Conservation (phyloP, 2,329 filamentous ascomycete genomes). For the Cryphonectria carpinicola region DNA sequence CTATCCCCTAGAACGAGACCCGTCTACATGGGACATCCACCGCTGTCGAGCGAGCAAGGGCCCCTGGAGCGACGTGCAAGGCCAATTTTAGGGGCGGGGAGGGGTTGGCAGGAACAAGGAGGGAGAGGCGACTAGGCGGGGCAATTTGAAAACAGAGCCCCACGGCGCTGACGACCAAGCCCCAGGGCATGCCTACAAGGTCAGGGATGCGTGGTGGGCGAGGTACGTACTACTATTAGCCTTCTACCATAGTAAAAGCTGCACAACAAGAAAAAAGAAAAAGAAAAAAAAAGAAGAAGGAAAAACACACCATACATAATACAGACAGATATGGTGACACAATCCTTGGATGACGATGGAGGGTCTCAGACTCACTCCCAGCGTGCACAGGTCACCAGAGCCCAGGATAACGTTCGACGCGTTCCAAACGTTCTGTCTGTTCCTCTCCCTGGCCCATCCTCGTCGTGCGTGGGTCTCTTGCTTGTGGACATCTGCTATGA, state of each 20-base stretch:
- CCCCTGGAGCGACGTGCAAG: not conserved
- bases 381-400: not conserved
- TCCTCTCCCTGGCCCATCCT: not conserved
- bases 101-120: slow-evolving; percentile 4
- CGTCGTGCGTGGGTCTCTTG: not conserved
- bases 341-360: not conserved
- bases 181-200: not conserved
- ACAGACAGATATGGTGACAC: not conserved
- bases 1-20: not conserved
- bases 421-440: not conserved
- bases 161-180: slow-evolving; percentile 6
- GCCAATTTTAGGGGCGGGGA: not conserved
- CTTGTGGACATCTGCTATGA: not conserved
- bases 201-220: not conserved
- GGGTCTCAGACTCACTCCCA: not conserved
- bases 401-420: not conserved
- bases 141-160: slow-evolving; percentile 3
- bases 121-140: not conserved
- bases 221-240: not conserved
- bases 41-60: not conserved
- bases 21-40: slow-evolving; percentile 22
- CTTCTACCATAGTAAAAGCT: not conserved
- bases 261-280: not conserved
- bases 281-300: not conserved
- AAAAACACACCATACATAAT: not conserved